These are phyloP conservation scores for Macrophomina tecta DNA, from an alignment of 2,329 filamentous ascomycete species.

Conservation along the genomic window DNA sequence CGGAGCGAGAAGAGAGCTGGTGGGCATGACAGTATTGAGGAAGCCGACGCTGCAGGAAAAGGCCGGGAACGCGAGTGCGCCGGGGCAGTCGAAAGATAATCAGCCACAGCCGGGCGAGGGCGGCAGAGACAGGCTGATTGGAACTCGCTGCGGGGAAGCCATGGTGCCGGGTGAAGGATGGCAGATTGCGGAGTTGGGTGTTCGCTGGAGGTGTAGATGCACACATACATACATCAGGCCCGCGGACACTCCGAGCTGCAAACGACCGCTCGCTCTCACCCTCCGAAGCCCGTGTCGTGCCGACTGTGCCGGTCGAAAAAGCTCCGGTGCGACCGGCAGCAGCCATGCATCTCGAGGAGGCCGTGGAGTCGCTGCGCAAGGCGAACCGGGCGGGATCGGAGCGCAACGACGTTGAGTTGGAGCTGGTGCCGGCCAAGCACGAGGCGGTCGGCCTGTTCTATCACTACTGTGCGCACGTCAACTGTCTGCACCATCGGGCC, in stretches of 20 bases:
- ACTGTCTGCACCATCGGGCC: neutral
- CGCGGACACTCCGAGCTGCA: no score
- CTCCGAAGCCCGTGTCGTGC: slow-evolving; percentile 16
- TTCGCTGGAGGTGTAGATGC: no score
- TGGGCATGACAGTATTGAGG: slow-evolving; percentile 38
- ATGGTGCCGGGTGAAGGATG: no score
- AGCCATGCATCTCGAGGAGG: slow-evolving; percentile 19
- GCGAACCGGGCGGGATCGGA: neutral
- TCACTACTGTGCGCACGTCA: neutral
- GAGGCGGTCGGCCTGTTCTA: neutral
- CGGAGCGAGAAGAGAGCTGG: slow-evolving; percentile 25
- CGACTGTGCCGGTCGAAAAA: slow-evolving; percentile 23
- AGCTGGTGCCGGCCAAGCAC: no score
- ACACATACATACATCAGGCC: no score
- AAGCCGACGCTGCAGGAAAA: slow-evolving; percentile 5
- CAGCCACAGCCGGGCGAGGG: neutral
- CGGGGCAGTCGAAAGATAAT: neutral
- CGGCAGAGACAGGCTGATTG: no score
- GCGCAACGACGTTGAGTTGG: no score
- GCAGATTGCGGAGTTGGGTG: no score
- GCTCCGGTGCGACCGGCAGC: slow-evolving; percentile 15
- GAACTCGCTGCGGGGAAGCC: no score
- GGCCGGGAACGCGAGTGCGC: neutral
- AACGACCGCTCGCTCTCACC: no score
- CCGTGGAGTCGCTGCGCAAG: neutral